Conservation (phyloP, 805 yeast species). For the Jamesozyma spencerorum region DNA sequence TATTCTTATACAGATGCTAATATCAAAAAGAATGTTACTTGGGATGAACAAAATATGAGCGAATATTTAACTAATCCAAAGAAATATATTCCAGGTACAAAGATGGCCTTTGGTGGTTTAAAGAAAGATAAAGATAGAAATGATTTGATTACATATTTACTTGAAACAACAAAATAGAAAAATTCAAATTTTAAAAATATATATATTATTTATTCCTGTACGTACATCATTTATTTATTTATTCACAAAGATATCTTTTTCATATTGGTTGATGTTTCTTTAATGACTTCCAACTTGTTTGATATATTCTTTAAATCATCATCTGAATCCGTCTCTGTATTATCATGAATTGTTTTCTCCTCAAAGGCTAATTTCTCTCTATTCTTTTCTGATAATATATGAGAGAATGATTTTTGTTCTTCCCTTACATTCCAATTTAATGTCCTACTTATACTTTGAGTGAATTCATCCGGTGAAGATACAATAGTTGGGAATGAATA, state of each 20-base stretch:
- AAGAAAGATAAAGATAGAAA: slow-evolving; percentile 98
- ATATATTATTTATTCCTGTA: too few relatives aligned
- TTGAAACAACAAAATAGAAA: slow-evolving; percentile 35
- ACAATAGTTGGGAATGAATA: slow-evolving; percentile 92
- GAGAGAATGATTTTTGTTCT: slow-evolving; percentile 72
- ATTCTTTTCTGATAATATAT: slow-evolving; percentile 49
- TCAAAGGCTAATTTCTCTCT: slow-evolving; percentile 33
- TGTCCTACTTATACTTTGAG: slow-evolving; percentile 77
- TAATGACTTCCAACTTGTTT: not conserved
- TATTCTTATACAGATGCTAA: slow-evolving; percentile 97
- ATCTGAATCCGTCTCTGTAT: not conserved
- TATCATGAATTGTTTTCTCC: slow-evolving; percentile 8
- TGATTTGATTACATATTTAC: slow-evolving; percentile 85
- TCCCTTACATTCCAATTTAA: slow-evolving; percentile 91
- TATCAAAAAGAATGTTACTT: slow-evolving; percentile 85
- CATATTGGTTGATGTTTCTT: not conserved
- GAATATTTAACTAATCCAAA: slow-evolving; percentile 98
- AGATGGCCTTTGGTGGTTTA: slow-evolving; percentile 99
- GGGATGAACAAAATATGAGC: slow-evolving; percentile 83
- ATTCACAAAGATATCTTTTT: not conserved
- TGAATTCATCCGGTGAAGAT: slow-evolving; percentile 61
- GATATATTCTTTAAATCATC: slow-evolving; percentile 1
- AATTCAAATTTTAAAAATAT: not conserved
- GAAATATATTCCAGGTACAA: slow-evolving; percentile 99
- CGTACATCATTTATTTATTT: too few relatives aligned